phyloP scores from a whole-genome alignment of 331 rosid genomes.

The Malus hybrid region DNA sequence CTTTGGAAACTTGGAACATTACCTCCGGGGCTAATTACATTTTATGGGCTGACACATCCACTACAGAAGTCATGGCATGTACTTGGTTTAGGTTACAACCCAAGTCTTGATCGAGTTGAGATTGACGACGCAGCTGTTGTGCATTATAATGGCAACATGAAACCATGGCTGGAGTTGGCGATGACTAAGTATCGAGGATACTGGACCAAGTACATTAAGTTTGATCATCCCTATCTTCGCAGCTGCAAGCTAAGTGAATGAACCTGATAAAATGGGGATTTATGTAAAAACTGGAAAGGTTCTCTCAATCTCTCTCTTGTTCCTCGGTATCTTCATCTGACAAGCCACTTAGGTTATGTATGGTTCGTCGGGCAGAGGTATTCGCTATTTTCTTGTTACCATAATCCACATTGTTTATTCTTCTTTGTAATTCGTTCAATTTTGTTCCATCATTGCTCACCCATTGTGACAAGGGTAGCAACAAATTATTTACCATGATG shows the following conservation, averaged over 20 bases:
- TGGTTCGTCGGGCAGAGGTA: not conserved
- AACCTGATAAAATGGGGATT: constrained; percentile 13
- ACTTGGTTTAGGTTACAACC: constrained; percentile 98
- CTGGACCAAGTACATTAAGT: constrained; percentile 85
- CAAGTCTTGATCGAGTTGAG: constrained; percentile 52
- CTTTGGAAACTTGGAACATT: constrained; percentile 97
- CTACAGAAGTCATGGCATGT: constrained; percentile 93
- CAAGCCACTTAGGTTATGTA: not conserved
- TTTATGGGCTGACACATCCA: constrained; percentile 82
- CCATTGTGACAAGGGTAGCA: constrained; percentile 34
- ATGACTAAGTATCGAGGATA: constrained; percentile 78
- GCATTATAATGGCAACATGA: constrained; percentile 95
- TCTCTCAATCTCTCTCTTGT: not conserved
- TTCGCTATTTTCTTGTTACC: constrained; percentile 14
- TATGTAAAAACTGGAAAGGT: constrained; percentile 1
- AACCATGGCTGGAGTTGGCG: constrained; percentile 94
- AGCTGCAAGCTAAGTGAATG: constrained; percentile 60
- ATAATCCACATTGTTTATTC: constrained; percentile 41
- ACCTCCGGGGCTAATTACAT: constrained; percentile 95
- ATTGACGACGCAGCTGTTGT: constrained; percentile 84
- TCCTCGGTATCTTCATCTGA: constrained; percentile 11
- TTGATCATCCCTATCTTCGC: constrained; percentile 65
- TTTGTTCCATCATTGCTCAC: constrained; percentile 32
- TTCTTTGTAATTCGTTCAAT: constrained; percentile 52
- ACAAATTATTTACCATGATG: constrained; percentile 41